phyloP scores from a whole-genome alignment of 176 grass and related monocot species.

The Cocos nucifera region DNA sequence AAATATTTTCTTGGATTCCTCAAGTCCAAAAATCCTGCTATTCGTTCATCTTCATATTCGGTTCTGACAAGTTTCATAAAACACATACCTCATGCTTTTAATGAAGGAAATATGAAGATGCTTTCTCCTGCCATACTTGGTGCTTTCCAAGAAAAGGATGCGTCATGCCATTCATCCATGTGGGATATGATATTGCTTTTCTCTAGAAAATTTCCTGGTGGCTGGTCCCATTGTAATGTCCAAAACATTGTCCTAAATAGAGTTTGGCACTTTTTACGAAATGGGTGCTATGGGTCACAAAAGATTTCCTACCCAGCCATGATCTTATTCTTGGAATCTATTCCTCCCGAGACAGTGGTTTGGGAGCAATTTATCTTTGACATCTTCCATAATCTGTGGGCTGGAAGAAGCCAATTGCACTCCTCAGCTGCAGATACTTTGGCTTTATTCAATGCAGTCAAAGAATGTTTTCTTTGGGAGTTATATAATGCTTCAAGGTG shows the following conservation, averaged over 20 bases:
- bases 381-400: constrained; percentile 80
- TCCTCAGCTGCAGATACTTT: constrained; percentile 52
- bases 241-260: constrained; percentile 57
- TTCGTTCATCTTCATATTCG: constrained; percentile 70
- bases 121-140: constrained; percentile 63
- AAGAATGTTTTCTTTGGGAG: constrained; percentile 65
- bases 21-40: constrained; percentile 55
- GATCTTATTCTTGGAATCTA: constrained; percentile 67
- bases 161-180: constrained; percentile 74
- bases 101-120: constrained; percentile 65
- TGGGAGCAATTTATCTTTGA: constrained; percentile 61
- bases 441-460: constrained; percentile 57
- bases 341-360: constrained; percentile 47
- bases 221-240: constrained; percentile 82
- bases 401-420: constrained; percentile 66
- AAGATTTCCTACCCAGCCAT: constrained; percentile 62
- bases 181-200: constrained; percentile 73
- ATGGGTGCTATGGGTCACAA: constrained; percentile 92
- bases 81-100: constrained; percentile 62
- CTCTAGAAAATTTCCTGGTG: constrained; percentile 64
- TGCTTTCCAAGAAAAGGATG: constrained; percentile 73
- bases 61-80: constrained; percentile 79
- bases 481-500: constrained; percentile 61
- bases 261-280: constrained; percentile 73
- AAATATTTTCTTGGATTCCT: constrained; percentile 74